phyloP scores from a whole-genome alignment of 2,329 filamentous ascomycete species.

The Verticillium longisporum region DNA sequence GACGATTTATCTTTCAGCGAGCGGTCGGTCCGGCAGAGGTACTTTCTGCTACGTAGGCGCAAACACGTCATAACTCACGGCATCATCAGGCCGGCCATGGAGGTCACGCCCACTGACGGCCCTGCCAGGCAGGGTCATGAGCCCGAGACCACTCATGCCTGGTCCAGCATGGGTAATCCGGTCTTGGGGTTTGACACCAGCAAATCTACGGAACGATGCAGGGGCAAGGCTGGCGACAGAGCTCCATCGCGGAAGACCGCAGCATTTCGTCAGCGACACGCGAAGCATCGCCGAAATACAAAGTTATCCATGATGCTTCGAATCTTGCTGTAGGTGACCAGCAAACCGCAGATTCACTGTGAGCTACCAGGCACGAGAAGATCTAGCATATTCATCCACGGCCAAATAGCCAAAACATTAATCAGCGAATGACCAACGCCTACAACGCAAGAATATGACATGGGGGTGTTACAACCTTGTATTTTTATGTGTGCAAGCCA shows the following conservation, averaged over 20 bases:
- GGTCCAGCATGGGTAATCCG: not conserved
- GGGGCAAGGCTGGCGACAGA: not conserved
- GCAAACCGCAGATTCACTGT: too few species aligned
- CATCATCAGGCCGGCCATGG: not conserved
- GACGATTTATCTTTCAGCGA: not conserved
- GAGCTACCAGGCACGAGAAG: too few species aligned
- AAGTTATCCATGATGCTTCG: too few species aligned
- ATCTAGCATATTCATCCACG: not conserved
- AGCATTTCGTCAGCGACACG: too few species aligned
- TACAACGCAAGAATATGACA: too few species aligned
- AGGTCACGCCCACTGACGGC: not conserved
- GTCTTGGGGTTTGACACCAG: not conserved
- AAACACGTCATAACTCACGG: not conserved
- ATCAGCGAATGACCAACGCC: too few species aligned
- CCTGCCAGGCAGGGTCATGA: not conserved
- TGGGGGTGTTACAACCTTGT: too few species aligned
- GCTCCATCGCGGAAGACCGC: too few species aligned
- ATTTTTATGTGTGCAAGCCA: too few species aligned
- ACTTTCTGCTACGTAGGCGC: not conserved
- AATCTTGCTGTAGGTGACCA: too few species aligned
- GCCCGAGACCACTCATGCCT: not conserved
- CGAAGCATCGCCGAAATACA: too few species aligned
- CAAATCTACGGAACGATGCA: not conserved
- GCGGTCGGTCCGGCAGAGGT: not conserved
- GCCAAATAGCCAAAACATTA: too few species aligned